Evolutionary conservation across 2,329 filamentous ascomycete species (phyloP), one percentile per base, ranked within the genome.

Genomic region (Coniochaeta prunicola): DNA sequence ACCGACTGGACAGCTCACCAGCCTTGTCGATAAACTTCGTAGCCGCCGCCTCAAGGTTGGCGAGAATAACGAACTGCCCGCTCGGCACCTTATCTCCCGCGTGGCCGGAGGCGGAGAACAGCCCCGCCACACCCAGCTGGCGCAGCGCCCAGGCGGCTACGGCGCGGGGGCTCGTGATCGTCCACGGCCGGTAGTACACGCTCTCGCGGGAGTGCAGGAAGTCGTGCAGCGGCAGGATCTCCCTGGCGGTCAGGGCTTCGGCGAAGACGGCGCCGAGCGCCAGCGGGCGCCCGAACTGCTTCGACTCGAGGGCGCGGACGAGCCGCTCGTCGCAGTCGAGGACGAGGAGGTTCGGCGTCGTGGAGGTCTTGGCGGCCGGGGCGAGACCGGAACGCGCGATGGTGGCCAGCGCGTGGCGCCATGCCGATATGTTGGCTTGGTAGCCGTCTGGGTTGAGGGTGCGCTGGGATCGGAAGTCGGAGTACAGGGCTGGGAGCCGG

Each of bases 241-340:
- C 85, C 53, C 81, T 85, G 48, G 80, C 83, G 57, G 81, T 77
- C 1, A 94, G 75, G 0, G 90, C 89, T 66, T 97, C 93, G 31
- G 76, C 74, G 55, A 97, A 77, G 5, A 92, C 94, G 3, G 87
- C 84, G 1, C 89, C 89, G 0, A 99, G 77, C 3, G 90, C 91
- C 10, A 93, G 80, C 1, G 94, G 94, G 53, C 87, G 83, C 1
- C 94, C 94, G 72, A 85, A 92, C 66, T 93, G 86, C 50, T 86
- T 85, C 55, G 81, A 89, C 64, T 92, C 87, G 57, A 99, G 77
- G 36, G 86, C 84, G 26, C 84, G 81, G 24, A 89, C 76, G 1
- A 99, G 80, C 31, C 83, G 78, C 36, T 89, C 84, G 65, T 83
- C 80, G 38, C 83, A 73, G 8, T 75, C 74, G 30, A 88, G 71